phyloP scores from a whole-genome alignment of 306 rosid species.

The Rosa chinensis region DNA sequence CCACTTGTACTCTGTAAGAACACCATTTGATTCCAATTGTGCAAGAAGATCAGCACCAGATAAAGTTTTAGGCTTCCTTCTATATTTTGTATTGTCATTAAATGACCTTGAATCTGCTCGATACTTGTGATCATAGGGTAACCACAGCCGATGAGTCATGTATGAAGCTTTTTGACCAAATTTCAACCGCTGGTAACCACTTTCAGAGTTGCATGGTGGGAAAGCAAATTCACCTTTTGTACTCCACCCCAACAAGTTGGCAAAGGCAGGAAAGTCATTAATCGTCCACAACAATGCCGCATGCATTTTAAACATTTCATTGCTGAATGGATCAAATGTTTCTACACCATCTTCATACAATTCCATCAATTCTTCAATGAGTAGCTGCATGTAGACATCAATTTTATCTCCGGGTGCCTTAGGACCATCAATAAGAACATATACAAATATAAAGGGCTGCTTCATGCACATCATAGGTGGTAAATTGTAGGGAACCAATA shows the following conservation, averaged over 20 bases:
- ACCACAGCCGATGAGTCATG: too few species aligned
- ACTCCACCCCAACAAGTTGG: background rate
- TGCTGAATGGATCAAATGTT: background rate
- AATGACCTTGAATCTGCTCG: background rate
- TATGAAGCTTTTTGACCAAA: too few species aligned
- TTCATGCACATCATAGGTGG: background rate
- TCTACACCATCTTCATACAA: background rate
- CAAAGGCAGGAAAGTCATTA: background rate
- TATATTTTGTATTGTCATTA: background rate
- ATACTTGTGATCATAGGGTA: background rate
- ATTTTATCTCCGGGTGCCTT: background rate
- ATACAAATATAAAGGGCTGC: background rate
- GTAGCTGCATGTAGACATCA: conserved; percentile 1
- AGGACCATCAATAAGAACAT: background rate
- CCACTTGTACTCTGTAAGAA: background rate
- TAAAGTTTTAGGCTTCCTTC: background rate
- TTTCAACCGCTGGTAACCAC: too few species aligned
- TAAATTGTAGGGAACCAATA: background rate
- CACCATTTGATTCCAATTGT: background rate
- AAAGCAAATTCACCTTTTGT: background rate
- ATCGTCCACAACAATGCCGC: background rate
- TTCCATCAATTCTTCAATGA: background rate
- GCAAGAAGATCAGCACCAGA: background rate
- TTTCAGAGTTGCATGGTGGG: background rate
- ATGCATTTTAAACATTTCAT: background rate